Evolutionary conservation across 768 basidiomycete genomes (phyloP), one percentile per base, ranked within the genome.

Genomic region (Gloeostereum incarnatum): DNA sequence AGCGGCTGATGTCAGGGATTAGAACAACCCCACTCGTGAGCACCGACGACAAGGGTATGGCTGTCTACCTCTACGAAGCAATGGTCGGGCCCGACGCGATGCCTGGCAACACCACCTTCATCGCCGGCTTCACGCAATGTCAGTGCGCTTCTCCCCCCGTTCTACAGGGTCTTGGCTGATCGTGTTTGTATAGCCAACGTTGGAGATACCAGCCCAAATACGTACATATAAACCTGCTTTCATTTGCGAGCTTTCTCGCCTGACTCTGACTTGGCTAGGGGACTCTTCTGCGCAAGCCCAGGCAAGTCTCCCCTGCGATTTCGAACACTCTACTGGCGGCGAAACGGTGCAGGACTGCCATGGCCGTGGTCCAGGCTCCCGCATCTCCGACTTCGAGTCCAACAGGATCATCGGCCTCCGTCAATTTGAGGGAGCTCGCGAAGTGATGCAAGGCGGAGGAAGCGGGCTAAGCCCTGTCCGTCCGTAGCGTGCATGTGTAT

Each of bases 21-120:
- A 86, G 81, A 89, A 88, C 52, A 88, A 86, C 45, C 85, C n/a
- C 84, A 1, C 61, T 87, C n/a, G 71, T 88, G 21, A 86, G 82
- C 54, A 58, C 69, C 3, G 86, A 88, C 56, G 87, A 88, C 62
- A 88, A 89, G 54, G 86, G 86, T 27, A 86, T 88, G 82, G 83
- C 85, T 3, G 83, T 83, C 6, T 80, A 73, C 54, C 53, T 87
- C 13, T 89, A 84, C 43, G 86, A 88, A 66, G 60, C 80, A 81
- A 41, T 35, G 68, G 65, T 75, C 0, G 81, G 86, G 49, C 83
- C 84, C 3, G 52, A 64, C 35, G 45, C 73, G 0, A 66, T 74
- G 66, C 86, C 86, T 0, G 84, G 86, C 36, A 77, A 75, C 47
- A 66, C 65, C 23, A 71, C 69, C 2, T 87, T 86, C 48, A 68